These are phyloP conservation scores for Eucalyptus lansdowneana DNA, from an alignment of 345 rosid species.

Conservation along the genomic window DNA sequence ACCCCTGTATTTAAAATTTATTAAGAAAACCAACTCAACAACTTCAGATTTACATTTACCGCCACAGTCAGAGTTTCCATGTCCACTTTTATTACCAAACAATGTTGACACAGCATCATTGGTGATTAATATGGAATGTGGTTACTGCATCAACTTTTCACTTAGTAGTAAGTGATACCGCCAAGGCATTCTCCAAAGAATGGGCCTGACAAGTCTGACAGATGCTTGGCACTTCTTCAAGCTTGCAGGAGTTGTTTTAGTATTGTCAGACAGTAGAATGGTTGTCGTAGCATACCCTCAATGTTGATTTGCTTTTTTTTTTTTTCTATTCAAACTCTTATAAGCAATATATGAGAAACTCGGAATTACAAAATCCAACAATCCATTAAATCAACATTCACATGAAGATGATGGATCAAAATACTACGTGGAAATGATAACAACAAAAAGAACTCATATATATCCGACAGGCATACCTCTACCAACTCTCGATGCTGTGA, in stretches of 20 bases:
- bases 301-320: background rate
- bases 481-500: slow-evolving; percentile 9
- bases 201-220: background rate
- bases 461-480: slow-evolving; percentile 15
- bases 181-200: background rate
- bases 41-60: background rate
- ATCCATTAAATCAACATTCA: background rate
- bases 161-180: background rate
- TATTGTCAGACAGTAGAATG: background rate
- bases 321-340: background rate
- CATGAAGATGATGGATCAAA: background rate
- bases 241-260: background rate
- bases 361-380: background rate
- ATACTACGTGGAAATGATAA: background rate
- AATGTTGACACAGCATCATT: background rate
- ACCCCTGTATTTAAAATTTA: background rate
- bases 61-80: background rate
- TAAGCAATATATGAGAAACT: background rate
- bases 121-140: background rate
- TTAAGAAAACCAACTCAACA: background rate
- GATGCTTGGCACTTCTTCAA: background rate
- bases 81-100: background rate
- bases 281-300: background rate
- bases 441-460: background rate
- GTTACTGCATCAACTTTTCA: background rate